Evolutionary conservation across 768 basidiomycete genomes (phyloP).

Genomic region (Pleurotus eryngii): DNA sequence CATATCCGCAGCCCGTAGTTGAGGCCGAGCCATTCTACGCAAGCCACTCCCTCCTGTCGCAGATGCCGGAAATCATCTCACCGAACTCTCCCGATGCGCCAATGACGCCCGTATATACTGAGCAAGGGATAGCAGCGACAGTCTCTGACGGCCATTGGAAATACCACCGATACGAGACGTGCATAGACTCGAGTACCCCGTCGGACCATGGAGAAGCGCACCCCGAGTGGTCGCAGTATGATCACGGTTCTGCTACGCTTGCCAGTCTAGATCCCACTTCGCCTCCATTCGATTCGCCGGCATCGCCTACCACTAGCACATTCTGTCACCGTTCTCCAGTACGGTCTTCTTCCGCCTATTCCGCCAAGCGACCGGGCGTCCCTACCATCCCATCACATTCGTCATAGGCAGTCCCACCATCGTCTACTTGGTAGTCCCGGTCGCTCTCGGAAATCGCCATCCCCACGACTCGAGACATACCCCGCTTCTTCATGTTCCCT

Average conservation of each 20-base stretch:
- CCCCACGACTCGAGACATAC: not conserved
- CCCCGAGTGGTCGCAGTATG: too few species aligned
- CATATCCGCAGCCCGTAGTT: not conserved
- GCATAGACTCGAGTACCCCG: too few species aligned
- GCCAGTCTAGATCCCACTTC: too few species aligned
- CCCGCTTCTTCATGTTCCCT: not conserved
- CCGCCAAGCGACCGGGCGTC: not conserved
- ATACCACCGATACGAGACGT: too few species aligned
- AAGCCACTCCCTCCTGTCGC: not conserved
- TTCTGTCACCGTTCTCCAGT: not conserved
- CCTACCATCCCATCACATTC: not conserved
- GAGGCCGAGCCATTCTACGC: not conserved
- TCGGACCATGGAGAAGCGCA: too few species aligned
- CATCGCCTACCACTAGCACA: not conserved
- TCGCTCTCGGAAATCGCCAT: not conserved
- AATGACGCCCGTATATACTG: not conserved
- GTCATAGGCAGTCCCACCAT: not conserved
- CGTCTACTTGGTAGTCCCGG: constrained; percentile 1
- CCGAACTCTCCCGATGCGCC: not conserved
- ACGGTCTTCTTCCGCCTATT: not conserved
- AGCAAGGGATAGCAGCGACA: not conserved
- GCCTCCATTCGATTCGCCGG: not conserved
- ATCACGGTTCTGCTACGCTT: too few species aligned
- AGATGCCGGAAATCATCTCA: not conserved
- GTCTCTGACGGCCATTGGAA: too few species aligned